Conservation (phyloP, 345 rosid species). For the Pistacia integerrima region DNA sequence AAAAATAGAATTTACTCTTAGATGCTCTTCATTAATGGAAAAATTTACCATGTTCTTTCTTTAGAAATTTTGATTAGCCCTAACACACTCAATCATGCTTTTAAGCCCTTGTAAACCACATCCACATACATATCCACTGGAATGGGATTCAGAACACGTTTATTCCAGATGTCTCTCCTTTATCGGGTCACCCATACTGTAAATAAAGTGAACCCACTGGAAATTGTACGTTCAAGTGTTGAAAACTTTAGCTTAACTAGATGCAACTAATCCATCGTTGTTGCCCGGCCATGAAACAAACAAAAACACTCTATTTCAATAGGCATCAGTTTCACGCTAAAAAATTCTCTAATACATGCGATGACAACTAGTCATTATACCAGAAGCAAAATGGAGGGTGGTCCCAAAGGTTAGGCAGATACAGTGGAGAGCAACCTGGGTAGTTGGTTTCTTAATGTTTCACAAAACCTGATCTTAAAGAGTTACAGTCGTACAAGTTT, state of each 20-base stretch:
- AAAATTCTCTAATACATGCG: neutral
- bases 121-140: too few relatives aligned
- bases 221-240: neutral
- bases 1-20: too few relatives aligned
- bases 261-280: neutral
- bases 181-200: too few relatives aligned
- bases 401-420: neutral
- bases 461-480: neutral
- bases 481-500: conserved; percentile 5
- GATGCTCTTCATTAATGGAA: too few relatives aligned
- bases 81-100: too few relatives aligned
- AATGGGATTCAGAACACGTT: too few relatives aligned
- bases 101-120: too few relatives aligned
- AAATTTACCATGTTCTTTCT: too few relatives aligned
- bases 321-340: neutral
- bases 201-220: neutral
- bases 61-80: too few relatives aligned
- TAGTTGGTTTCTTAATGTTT: neutral
- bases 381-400: too few relatives aligned
- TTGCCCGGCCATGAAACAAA: neutral
- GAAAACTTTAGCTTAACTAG: neutral
- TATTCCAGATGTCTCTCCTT: too few relatives aligned
- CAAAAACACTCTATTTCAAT: neutral
- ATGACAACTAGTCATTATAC: neutral
- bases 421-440: neutral